phyloP scores from a whole-genome alignment of 305 asterid genomes.

The Solanum hybrid region DNA sequence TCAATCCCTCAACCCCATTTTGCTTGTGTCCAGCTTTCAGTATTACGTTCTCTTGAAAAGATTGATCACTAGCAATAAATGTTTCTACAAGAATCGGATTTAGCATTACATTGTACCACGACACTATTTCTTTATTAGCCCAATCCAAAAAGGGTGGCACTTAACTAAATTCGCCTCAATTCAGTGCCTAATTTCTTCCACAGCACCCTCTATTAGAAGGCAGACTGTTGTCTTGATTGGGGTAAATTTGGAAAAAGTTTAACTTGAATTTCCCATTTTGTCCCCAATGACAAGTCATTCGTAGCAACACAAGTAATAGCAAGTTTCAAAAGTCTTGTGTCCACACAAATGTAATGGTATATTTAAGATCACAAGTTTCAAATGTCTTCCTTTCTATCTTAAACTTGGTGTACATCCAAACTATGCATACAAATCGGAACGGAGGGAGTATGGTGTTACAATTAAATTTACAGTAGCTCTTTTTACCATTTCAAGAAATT shows the following conservation, averaged over 20 bases:
- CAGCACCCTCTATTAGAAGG: neutral
- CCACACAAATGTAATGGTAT: neutral
- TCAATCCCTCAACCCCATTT: neutral
- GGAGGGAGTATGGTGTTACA: neutral
- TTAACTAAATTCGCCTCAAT: neutral
- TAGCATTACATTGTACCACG: neutral
- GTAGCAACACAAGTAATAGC: neutral
- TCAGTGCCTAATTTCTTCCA: neutral
- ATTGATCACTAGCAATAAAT: neutral
- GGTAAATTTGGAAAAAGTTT: neutral
- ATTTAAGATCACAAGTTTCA: neutral
- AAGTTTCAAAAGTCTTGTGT: neutral
- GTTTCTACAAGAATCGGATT: neutral
- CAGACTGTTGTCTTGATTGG: neutral
- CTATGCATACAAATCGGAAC: neutral
- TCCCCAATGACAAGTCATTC: neutral
- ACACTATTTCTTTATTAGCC: neutral
- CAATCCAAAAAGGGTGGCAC: neutral
- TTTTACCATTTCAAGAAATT: neutral
- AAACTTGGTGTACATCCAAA: neutral
- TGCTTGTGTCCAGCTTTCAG: neutral
- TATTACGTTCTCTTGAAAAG: neutral
- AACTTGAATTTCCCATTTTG: neutral
- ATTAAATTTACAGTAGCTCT: neutral
- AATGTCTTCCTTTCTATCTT: neutral